These are phyloP conservation scores for Candida jianshihensis DNA, from an alignment of 805 yeast species.

Conservation along the genomic window DNA sequence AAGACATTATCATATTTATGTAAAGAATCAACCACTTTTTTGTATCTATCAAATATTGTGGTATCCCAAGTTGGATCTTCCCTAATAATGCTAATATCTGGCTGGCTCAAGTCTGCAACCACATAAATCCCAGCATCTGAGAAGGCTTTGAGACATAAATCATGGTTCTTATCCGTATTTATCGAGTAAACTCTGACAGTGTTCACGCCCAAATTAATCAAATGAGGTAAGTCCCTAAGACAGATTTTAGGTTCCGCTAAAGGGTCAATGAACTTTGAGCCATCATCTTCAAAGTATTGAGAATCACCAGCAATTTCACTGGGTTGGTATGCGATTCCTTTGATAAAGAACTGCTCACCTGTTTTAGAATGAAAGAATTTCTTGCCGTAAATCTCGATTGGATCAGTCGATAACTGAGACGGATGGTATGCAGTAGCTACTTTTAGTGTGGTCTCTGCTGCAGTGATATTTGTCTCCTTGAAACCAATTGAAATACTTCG, in stretches of 20 bases:
- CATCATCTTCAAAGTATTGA: slow-evolving; percentile 12
- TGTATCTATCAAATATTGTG: slow-evolving; percentile 67
- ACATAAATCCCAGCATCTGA: slow-evolving; percentile 88
- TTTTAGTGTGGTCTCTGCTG: too few species aligned
- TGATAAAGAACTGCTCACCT: slow-evolving; percentile 79
- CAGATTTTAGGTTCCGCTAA: slow-evolving; percentile 66
- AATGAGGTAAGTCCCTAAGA: slow-evolving; percentile 75
- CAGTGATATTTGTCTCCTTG: too few species aligned
- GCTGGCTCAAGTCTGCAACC: slow-evolving; percentile 84
- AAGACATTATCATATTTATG: slow-evolving; percentile 71
- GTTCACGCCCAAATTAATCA: slow-evolving; percentile 62
- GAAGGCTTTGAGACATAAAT: slow-evolving; percentile 66
- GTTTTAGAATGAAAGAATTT: slow-evolving; percentile 68
- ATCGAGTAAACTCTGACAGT: slow-evolving; percentile 83
- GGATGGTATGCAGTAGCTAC: too few species aligned
- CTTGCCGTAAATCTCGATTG: slow-evolving; percentile 61
- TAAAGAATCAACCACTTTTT: slow-evolving; percentile 74
- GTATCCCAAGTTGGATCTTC: slow-evolving; percentile 73
- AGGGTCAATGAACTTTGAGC: slow-evolving; percentile 54
- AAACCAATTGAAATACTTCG: too few species aligned
- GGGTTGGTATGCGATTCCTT: slow-evolving; percentile 85
- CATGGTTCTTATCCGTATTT: slow-evolving; percentile 65
- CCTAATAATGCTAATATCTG: slow-evolving; percentile 70
- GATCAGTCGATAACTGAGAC: too few species aligned
- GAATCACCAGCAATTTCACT: slow-evolving; percentile 36